phyloP scores from a whole-genome alignment of 2,329 filamentous ascomycete genomes.

The Thelonectria blattea region DNA sequence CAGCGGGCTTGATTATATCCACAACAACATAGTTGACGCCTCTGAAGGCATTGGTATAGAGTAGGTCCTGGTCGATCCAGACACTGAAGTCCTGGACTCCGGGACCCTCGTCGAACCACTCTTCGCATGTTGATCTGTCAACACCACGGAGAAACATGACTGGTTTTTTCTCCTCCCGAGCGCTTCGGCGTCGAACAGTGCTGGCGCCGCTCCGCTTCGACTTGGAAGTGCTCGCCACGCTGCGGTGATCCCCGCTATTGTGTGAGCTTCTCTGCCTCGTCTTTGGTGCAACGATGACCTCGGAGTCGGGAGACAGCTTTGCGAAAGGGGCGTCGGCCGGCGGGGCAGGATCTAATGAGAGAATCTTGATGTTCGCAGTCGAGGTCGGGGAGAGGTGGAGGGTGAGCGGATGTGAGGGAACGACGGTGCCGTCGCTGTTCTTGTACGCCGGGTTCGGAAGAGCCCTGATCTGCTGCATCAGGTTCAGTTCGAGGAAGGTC shows the following conservation, averaged over 20 bases:
- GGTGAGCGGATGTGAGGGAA: slow-evolving; percentile 78
- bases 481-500: slow-evolving; percentile 91
- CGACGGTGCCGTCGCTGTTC: slow-evolving; percentile 54
- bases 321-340: slow-evolving; percentile 76
- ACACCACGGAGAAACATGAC: slow-evolving; percentile 81
- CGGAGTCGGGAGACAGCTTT: slow-evolving; percentile 91
- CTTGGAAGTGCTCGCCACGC: slow-evolving; percentile 78
- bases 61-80: slow-evolving; percentile 83
- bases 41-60: slow-evolving; percentile 73
- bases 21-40: slow-evolving; percentile 80
- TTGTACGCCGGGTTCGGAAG: slow-evolving; percentile 82
- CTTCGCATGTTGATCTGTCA: slow-evolving; percentile 70
- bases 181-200: slow-evolving; percentile 63
- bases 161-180: slow-evolving; percentile 69
- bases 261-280: slow-evolving; percentile 73
- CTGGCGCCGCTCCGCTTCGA: slow-evolving; percentile 81
- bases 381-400: slow-evolving; percentile 94
- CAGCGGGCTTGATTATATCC: slow-evolving; percentile 85
- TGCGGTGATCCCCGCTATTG: slow-evolving; percentile 75
- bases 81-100: slow-evolving; percentile 68
- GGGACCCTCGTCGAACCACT: slow-evolving; percentile 79
- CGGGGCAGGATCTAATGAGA: slow-evolving; percentile 79
- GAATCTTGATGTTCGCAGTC: slow-evolving; percentile 87
- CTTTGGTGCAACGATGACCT: slow-evolving; percentile 97
- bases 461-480: slow-evolving; percentile 90